Conservation (phyloP, 768 basidiomycete species). For the Boletus huronensis region DNA sequence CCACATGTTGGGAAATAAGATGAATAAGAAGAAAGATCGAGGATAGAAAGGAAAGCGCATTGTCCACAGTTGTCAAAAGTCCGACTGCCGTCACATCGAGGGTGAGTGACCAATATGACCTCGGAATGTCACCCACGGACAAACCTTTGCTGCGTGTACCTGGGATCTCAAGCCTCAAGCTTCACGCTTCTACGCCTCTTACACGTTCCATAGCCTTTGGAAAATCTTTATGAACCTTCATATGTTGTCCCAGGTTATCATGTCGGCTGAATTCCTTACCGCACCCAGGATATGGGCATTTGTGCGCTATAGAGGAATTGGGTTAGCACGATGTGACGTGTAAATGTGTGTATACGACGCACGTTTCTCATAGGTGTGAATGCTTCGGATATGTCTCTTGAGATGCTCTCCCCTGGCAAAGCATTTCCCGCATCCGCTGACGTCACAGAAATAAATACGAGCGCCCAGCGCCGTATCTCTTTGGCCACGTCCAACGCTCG, state of each 20-base stretch:
- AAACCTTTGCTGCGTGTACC: slow-evolving; percentile 13
- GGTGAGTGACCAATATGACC: slow-evolving; percentile 16
- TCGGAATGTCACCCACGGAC: slow-evolving; percentile 22
- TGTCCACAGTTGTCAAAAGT: slow-evolving; percentile 24
- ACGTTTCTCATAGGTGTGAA: slow-evolving; percentile 94
- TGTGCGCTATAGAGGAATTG: slow-evolving; percentile 53
- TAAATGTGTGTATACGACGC: slow-evolving; percentile 28
- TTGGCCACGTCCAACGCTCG: slow-evolving; percentile 28
- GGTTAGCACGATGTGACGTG: slow-evolving; percentile 10
- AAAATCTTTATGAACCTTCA: slow-evolving; percentile 66
- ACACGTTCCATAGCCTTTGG: slow-evolving; percentile 27
- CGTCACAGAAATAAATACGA: slow-evolving; percentile 70
- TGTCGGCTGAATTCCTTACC: slow-evolving; percentile 83
- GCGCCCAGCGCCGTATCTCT: slow-evolving; percentile 38
- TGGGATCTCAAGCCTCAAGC: slow-evolving; percentile 5
- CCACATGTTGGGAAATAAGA: slow-evolving; percentile 26
- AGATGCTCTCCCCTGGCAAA: slow-evolving; percentile 88
- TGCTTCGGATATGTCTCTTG: slow-evolving; percentile 83
- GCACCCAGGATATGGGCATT: slow-evolving; percentile 76
- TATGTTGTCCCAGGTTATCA: slow-evolving; percentile 86
- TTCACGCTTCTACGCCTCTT: slow-evolving; percentile 22
- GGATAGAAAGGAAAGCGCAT: slow-evolving; percentile 23
- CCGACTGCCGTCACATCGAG: slow-evolving; percentile 24
- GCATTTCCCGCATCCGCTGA: slow-evolving; percentile 81
- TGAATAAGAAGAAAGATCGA: slow-evolving; percentile 22